A percentile compares a stretch with the other conserved stretches of the same genome.
Evolutionary conservation across 768 basidiomycete genomes (phyloP).

Genomic region (Pleurotus sapidus): DNA sequence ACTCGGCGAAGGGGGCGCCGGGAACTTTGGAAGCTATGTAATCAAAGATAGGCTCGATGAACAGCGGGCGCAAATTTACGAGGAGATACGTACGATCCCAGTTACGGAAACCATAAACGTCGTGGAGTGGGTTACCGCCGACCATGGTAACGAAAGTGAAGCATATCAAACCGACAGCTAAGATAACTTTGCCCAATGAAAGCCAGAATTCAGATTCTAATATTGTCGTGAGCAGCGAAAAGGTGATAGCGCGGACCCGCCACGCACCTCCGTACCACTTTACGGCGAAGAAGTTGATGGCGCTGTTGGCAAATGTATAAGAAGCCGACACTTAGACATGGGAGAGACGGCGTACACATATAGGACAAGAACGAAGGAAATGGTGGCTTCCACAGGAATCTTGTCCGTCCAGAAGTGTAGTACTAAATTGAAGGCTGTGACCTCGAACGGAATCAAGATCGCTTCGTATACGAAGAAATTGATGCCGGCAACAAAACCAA

Average conservation of each 20-base stretch:
- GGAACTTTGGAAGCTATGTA: constrained; percentile 36
- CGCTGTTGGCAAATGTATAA: constrained; percentile 17
- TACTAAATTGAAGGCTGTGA: constrained; percentile 52
- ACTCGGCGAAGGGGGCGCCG: constrained; percentile 56
- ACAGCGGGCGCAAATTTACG: background rate
- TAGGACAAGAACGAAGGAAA: constrained; percentile 36
- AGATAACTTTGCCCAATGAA: constrained; percentile 45
- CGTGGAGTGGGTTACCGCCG: constrained; percentile 54
- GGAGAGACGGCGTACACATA: constrained; percentile 33
- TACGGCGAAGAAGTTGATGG: constrained; percentile 47
- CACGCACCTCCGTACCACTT: constrained; percentile 45
- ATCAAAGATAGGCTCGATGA: background rate
- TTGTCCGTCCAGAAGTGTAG: constrained; percentile 53
- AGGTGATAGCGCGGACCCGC: background rate
- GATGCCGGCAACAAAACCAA: constrained; percentile 52
- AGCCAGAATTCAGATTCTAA: constrained; percentile 58
- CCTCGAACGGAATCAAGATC: constrained; percentile 43
- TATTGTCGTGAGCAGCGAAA: background rate
- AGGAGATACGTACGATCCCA: constrained; percentile 39
- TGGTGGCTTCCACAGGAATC: constrained; percentile 43
- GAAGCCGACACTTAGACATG: background rate
- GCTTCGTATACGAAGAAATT: constrained; percentile 58
- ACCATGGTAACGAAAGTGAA: constrained; percentile 63
- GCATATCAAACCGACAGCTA: constrained; percentile 43
- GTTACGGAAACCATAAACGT: constrained; percentile 52